Evolutionary conservation across 2,329 filamentous ascomycete species (phyloP), one percentile per base, ranked within the genome.

Genomic region (Fusarium sp.): DNA sequence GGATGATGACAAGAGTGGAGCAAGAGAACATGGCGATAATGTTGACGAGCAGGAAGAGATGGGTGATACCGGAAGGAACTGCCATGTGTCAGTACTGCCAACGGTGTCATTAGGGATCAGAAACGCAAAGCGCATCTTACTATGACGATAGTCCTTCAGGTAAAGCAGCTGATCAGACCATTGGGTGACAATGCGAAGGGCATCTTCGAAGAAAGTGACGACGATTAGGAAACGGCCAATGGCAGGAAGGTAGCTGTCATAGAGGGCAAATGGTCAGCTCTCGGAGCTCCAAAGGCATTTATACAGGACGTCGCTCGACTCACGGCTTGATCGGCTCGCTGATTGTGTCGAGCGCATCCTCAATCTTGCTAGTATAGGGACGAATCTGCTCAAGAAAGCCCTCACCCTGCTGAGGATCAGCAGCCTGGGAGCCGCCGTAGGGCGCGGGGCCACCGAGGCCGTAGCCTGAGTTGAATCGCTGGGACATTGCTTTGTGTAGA

Each of bases 151-250:
- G 79, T 98, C 94, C 82, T 93, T 92, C 62, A 99, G 91, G 83
- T 98, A 99, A 70, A 93, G 87, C 69, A 99, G 89, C 87, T 99
- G 96, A 82, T 98, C 96, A 81, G 83, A 91, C 95, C 96, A 99
- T 91, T 99, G 96, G 77, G 96, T 99, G 78, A 98, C 87, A 84
- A 99, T 99, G 82, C 96, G 91, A 72, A 99, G 87, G 56, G 95
- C 94, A 87, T 99, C 96, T 85, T 99, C 96, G 78, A 99, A 88
- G 86, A 99, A 99, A 72, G 96, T 99, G 61, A 98, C 96, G 64
- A 99, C 96, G 78, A 99, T 99, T 77, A 99, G 85, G 84, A 98
- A 98, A 77, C 96, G 94, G 76, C 96, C 96, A 86, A 99, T 96
- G 75, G 94, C 94, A 67, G 96, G 96, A 50, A 99, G 89, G 82